Base-by-base conservation (phyloP, 148 eudicot species). In the Cornus kousa region DNA sequence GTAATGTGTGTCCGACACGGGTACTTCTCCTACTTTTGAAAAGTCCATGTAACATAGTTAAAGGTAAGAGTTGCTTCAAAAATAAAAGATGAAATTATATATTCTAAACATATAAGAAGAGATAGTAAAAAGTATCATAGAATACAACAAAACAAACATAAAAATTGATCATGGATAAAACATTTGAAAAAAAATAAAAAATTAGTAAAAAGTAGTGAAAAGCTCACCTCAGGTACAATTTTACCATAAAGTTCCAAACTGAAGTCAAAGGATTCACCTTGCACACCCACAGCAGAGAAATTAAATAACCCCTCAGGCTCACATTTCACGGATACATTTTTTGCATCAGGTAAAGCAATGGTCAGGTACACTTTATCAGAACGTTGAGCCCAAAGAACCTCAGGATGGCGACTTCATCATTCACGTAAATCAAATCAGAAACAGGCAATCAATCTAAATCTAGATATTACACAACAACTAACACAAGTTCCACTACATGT, bases 321-420 rank as follows among this genome's bases (percentile, higher is more conserved):
- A 80, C 89, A 91, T 43, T 88, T 92, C 32, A 91, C 88, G 1
- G 87, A 80, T 76, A 92, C 82, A 80, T 94, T 87, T 80, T 88
- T 92, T 77, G 97, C 95, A 82, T 94, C 97, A 8, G 92, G 97
- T 64, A 94, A 78, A 31, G 90, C 83, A n/a, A 94, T 83, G 20
- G 98, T 92, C 77, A 94, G 82, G 83, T 89, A 92, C 53, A 92
- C 81, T 86, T 88, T 91, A 70, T 90, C 89, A 9, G 92, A 83
- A 62, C 95, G 90, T 77, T 94, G 97, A 67, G 98, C 98, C 98
- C 98, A 94, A 74, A 90, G 91, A 82, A 94, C 83, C 73, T 90
- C 94, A 0, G 98, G 97, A 67, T 85, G 86, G 65, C 91, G 88
- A 83, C 94, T 94, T 88, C 79, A 75, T 33, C 22, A 39, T 73